Evolutionary conservation across 2,329 filamentous ascomycete genomes (phyloP).

Genomic region (Trichophyton equinum): DNA sequence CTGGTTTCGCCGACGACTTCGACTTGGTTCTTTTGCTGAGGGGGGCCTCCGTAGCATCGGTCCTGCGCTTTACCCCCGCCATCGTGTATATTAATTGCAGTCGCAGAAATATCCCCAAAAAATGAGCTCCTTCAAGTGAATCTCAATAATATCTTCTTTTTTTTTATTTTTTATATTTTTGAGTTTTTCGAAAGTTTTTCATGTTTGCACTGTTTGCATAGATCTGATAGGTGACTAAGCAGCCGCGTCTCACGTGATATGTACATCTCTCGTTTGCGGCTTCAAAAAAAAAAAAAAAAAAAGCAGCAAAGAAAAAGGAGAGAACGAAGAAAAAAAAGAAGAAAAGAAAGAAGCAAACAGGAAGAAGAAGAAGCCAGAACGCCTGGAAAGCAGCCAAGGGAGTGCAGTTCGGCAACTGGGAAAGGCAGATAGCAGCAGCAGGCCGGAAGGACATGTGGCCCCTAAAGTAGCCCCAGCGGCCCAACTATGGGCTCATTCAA

Average conservation of each 20-base stretch:
- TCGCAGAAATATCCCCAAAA: background rate
- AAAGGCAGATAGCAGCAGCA: background rate
- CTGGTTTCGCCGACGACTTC: slow-evolving; percentile 19
- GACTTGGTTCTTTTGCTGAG: slow-evolving; percentile 32
- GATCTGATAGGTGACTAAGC: background rate
- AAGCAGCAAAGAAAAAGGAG: background rate
- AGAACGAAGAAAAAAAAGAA: too few species aligned
- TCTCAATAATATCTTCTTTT: background rate
- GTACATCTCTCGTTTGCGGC: background rate
- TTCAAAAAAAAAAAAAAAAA: too few species aligned
- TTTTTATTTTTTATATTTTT: background rate
- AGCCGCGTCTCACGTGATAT: background rate
- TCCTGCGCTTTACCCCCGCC: slow-evolving; percentile 32
- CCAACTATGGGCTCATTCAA: too few species aligned
- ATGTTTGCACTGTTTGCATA: background rate
- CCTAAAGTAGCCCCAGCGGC: background rate
- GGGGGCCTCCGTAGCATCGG: slow-evolving; percentile 27
- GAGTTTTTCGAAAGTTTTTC: background rate
- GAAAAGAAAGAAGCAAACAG: too few species aligned
- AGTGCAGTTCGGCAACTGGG: background rate
- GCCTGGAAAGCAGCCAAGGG: background rate
- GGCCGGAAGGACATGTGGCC: background rate
- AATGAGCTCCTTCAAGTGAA: background rate
- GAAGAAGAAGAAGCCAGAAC: background rate
- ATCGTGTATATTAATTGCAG: slow-evolving; percentile 15